phyloP scores from a whole-genome alignment of 108 stramenopile species.

The Cyclostephanos tholiformis region DNA sequence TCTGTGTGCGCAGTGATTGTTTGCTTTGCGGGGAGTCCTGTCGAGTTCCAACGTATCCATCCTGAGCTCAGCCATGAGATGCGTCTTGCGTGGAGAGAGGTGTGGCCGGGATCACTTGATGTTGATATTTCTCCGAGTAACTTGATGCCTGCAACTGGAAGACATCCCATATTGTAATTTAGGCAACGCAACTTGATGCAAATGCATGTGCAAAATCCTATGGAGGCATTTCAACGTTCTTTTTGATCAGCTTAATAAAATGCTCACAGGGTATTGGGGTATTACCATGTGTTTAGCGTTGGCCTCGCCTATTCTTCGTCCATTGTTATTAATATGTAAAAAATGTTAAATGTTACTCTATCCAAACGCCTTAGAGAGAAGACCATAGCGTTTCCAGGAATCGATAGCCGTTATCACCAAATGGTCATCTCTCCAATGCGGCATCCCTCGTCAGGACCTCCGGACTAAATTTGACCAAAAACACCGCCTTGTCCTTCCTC shows the following conservation, averaged over 20 bases:
- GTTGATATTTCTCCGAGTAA: conserved; percentile 15
- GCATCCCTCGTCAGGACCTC: conserved; percentile 85
- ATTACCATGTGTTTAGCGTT: too few relatives aligned
- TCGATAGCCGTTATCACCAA: background rate
- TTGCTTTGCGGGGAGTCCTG: conserved; percentile 87
- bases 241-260: too few relatives aligned
- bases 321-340: background rate
- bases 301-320: background rate
- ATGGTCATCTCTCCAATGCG: conserved; percentile 60
- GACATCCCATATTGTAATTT: background rate
- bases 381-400: background rate
- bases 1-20: conserved; percentile 90
- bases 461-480: conserved; percentile 87
- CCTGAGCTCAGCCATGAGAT: conserved; percentile 82
- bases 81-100: conserved; percentile 81
- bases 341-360: background rate
- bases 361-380: background rate
- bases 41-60: conserved; percentile 84
- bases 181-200: too few relatives aligned
- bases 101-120: conserved; percentile 89
- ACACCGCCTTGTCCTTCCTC: conserved; percentile 90
- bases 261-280: too few relatives aligned
- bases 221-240: too few relatives aligned
- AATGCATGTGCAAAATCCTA: too few relatives aligned
- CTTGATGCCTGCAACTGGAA: background rate